phyloP scores from a whole-genome alignment of 257 asterid genomes.

The Scutellaria baicalensis region DNA sequence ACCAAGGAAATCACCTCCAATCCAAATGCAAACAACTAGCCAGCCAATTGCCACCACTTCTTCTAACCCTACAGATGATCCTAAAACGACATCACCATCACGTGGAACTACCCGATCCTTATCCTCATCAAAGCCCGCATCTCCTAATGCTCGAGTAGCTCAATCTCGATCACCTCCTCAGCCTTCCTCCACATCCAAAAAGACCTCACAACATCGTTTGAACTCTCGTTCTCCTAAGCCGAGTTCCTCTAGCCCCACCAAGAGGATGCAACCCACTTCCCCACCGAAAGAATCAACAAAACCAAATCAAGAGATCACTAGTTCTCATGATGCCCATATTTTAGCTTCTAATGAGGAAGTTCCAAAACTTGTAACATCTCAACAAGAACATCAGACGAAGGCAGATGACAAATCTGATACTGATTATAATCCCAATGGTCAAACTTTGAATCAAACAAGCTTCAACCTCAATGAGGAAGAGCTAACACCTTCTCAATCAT shows the following conservation, averaged over 20 bases:
- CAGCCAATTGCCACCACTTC: background rate
- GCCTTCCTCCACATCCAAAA: conserved; percentile 30
- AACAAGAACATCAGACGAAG: conserved; percentile 21
- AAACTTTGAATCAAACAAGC: conserved; percentile 6
- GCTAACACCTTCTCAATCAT: conserved; percentile 15
- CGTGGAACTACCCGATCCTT: conserved; percentile 18
- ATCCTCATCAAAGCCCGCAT: conserved; percentile 26
- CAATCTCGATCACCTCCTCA: conserved; percentile 43
- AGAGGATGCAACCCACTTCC: conserved; percentile 20
- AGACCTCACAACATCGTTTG: conserved; percentile 23
- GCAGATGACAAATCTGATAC: conserved; percentile 14
- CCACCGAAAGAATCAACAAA: conserved; percentile 25
- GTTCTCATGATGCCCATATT: conserved; percentile 2
- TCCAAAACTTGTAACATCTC: conserved; percentile 17
- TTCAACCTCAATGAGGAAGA: conserved; percentile 9
- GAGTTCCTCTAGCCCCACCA: conserved; percentile 29
- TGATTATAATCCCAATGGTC: background rate
- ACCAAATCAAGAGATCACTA: conserved; percentile 12
- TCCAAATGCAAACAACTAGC: conserved; percentile 3
- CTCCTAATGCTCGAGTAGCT: conserved; percentile 27
- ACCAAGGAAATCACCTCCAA: conserved; percentile 14
- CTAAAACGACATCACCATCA: conserved; percentile 36
- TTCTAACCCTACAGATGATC: conserved; percentile 10
- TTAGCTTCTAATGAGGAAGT: conserved; percentile 17
- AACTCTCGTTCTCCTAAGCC: conserved; percentile 26